Percentiles rank a stretch among this genome's conserved stretches.
Evolutionary conservation across 2,329 filamentous ascomycete species (phyloP).

Genomic region (Arthroderma sp.): DNA sequence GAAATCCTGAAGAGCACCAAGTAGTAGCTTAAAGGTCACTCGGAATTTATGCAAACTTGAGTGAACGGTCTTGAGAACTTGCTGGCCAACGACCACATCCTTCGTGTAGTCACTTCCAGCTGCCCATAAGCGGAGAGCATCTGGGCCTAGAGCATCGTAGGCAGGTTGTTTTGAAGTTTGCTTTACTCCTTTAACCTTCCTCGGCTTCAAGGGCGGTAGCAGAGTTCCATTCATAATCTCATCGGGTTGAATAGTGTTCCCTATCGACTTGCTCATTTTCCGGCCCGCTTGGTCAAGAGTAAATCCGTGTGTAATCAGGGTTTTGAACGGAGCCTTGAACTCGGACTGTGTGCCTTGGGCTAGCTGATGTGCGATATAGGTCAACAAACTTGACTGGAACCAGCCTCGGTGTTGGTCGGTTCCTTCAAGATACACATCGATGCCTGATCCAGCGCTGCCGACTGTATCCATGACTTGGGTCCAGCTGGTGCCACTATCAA

Average conservation of each 20-base stretch:
- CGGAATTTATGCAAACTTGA: slow-evolving; percentile 72
- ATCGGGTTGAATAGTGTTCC: slow-evolving; percentile 68
- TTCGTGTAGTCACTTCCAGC: slow-evolving; percentile 83
- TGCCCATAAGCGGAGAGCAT: slow-evolving; percentile 80
- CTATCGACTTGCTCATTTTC: slow-evolving; percentile 97
- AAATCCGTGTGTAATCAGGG: slow-evolving; percentile 90
- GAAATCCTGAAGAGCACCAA: slow-evolving; percentile 56
- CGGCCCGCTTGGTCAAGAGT: slow-evolving; percentile 78
- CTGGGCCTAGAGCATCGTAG: slow-evolving; percentile 66
- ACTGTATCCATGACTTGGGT: slow-evolving; percentile 35
- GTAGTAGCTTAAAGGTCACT: slow-evolving; percentile 77
- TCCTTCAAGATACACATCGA: slow-evolving; percentile 86
- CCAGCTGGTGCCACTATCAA: slow-evolving; percentile 96
- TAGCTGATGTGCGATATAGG: slow-evolving; percentile 53
- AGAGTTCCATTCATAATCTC: slow-evolving; percentile 78
- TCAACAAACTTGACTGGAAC: slow-evolving; percentile 94
- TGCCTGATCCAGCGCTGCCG: slow-evolving; percentile 27
- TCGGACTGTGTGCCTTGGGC: slow-evolving; percentile 20
- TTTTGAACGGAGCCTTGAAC: slow-evolving; percentile 60
- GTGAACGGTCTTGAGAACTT: slow-evolving; percentile 64
- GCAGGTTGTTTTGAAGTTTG: slow-evolving; percentile 23
- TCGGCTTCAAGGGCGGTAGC: slow-evolving; percentile 54
- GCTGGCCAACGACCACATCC: slow-evolving; percentile 70
- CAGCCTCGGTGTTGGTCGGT: slow-evolving; percentile 93
- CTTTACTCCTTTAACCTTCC: slow-evolving; percentile 42